These are phyloP conservation scores for Choiromyces venosus DNA, from an alignment of 495 filamentous ascomycete genomes.

Conservation along the genomic window DNA sequence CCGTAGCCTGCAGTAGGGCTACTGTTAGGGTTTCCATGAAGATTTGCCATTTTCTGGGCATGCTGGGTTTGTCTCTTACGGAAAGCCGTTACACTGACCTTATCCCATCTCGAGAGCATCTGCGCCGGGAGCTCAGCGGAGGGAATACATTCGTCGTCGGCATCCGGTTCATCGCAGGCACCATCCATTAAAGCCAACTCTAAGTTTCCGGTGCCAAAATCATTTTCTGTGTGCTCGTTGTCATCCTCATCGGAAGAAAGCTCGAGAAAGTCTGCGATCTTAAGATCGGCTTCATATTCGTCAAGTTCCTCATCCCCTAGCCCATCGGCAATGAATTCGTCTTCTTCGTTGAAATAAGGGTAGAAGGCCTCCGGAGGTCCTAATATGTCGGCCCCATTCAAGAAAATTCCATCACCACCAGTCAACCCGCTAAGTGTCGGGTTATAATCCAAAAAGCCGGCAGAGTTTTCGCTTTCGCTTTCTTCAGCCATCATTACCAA, in stretches of 20 bases:
- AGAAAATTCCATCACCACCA: constrained; percentile 22
- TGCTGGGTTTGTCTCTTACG: constrained; percentile 41
- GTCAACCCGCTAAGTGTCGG: constrained; percentile 32
- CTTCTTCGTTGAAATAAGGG: constrained; percentile 21
- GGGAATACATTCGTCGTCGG: constrained; percentile 29
- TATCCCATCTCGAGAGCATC: constrained; percentile 39
- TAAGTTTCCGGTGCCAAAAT: not conserved
- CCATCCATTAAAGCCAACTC: constrained; percentile 26
- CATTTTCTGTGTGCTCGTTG: constrained; percentile 10
- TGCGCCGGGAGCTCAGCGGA: constrained; percentile 25
- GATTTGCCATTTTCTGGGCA: constrained; percentile 24
- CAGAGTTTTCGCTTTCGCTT: constrained; percentile 38
- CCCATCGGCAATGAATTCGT: constrained; percentile 19
- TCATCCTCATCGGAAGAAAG: constrained; percentile 36
- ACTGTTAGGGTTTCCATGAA: constrained; percentile 1
- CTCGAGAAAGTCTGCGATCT: constrained; percentile 39
- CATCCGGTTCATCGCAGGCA: constrained; percentile 24
- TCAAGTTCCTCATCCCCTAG: constrained; percentile 33
- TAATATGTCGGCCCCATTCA: constrained; percentile 29
- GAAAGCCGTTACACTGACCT: constrained; percentile 41
- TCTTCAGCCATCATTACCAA: constrained; percentile 29
- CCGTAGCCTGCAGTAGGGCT: constrained; percentile 12
- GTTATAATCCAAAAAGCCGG: constrained; percentile 21
- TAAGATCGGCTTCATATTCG: constrained; percentile 34
- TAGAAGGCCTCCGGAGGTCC: constrained; percentile 28